These are phyloP conservation scores for Colletotrichum cuscutae DNA, from an alignment of 2,329 filamentous ascomycete genomes.

Conservation along the genomic window DNA sequence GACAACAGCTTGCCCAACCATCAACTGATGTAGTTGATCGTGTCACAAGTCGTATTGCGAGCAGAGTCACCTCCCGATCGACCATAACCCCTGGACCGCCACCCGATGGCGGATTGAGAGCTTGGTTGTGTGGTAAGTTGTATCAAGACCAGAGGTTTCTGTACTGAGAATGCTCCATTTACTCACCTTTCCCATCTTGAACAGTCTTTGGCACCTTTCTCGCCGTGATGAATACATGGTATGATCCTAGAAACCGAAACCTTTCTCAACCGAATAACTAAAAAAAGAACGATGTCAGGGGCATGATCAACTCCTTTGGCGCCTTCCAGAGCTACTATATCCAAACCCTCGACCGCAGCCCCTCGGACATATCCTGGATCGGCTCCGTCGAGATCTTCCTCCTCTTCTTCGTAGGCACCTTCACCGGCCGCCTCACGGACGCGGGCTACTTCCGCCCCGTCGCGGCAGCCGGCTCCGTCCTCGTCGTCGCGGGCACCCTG, in stretches of 20 bases:
- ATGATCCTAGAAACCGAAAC: neutral
- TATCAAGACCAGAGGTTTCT: neutral
- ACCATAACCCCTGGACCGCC: neutral
- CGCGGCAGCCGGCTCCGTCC: constrained; percentile 47
- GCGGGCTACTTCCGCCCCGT: constrained; percentile 55
- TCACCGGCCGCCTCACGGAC: constrained; percentile 56
- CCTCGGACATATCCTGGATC: neutral
- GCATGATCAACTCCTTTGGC: neutral
- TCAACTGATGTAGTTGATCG: neutral
- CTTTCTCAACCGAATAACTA: neutral
- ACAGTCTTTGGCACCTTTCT: neutral
- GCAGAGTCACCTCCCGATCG: neutral
- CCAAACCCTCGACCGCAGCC: neutral
- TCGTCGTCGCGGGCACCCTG: constrained; percentile 56
- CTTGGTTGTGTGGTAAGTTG: neutral
- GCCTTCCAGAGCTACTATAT: neutral
- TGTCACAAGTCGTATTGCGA: neutral
- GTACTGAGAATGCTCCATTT: neutral
- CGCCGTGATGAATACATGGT: neutral
- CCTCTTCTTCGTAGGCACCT: constrained; percentile 52
- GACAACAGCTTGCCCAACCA: neutral
- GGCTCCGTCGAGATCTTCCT: constrained; percentile 39
- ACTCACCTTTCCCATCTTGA: neutral
- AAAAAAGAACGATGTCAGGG: neutral
- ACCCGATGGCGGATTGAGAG: neutral